Conservation (phyloP, 2,329 filamentous ascomycete genomes). For the Xylaria digitata region DNA sequence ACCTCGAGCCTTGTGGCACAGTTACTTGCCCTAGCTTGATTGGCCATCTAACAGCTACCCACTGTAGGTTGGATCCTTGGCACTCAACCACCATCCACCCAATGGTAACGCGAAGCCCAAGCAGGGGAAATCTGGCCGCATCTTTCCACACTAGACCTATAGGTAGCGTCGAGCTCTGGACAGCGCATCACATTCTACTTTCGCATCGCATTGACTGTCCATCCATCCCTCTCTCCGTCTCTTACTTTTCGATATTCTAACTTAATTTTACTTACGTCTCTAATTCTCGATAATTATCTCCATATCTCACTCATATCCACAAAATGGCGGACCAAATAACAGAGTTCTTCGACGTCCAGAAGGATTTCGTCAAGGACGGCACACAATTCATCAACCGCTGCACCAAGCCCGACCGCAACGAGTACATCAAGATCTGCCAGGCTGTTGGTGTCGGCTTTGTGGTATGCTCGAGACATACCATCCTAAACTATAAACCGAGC, state of each 20-base stretch:
- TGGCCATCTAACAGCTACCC: background rate
- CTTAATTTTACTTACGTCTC: background rate
- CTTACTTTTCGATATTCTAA: background rate
- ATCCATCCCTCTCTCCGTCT: constrained; percentile 5
- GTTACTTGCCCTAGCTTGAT: constrained; percentile 6
- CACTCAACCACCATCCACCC: background rate
- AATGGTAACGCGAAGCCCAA: constrained; percentile 2
- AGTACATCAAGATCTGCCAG: constrained; percentile 65
- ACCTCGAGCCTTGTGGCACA: constrained; percentile 17
- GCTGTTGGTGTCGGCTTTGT: constrained; percentile 77
- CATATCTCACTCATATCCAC: constrained; percentile 29
- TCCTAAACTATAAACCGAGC: background rate
- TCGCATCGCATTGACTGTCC: constrained; percentile 16
- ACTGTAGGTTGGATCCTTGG: constrained; percentile 1
- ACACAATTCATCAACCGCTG: constrained; percentile 71
- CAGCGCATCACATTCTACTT: constrained; percentile 35
- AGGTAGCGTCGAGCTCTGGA: constrained; percentile 21
- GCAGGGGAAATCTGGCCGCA: constrained; percentile 44
- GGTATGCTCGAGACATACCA: constrained; percentile 51
- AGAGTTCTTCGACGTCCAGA: constrained; percentile 75
- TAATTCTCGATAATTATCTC: background rate
- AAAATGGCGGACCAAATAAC: constrained; percentile 74
- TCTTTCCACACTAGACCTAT: constrained; percentile 19
- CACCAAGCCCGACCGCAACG: constrained; percentile 62
- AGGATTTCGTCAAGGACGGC: constrained; percentile 72